Evolutionary conservation across 805 yeast genomes (phyloP), one percentile per base, ranked within the genome.

Genomic region (Maudiozyma bulderi): DNA sequence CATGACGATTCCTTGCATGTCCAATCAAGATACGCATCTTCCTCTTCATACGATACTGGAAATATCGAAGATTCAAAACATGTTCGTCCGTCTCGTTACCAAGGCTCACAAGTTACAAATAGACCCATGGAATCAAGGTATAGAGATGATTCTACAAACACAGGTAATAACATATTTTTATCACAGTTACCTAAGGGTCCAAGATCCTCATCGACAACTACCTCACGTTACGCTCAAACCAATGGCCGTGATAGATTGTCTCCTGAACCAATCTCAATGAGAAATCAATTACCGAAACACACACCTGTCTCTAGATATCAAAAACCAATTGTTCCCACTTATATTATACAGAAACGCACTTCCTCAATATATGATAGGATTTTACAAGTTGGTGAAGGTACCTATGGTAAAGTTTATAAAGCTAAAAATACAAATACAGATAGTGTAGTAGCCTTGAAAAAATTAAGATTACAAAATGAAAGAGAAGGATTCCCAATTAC

Each of bases 311-410:
- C 38, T n/a, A 35, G 38, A 15, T 35, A 35, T 13, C 13, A 15
- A 35, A 35, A 35, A 14, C 13, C 13, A 35, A 35, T 35, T 35
- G 6, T 6, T 13, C 38, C 38, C 7, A 35, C 38, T 35, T 35
- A 35, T 35, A 35, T 49, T 9, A 49, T 47, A 11, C 57, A 56
- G 35, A 51, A 51, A 35, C 54, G 60, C 30, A 47, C 53, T 3
- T 47, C 55, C 7, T 61, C 67, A 3, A 57, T 70, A 3, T 88
- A 84, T 64, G 82, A 83, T 54, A 72, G 90, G 48, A 78, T 86
- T 1, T 75, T 78, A 40, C 98, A 93, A 62, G 98, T 93, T 5
- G 99, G 99, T n/a, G 98, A 93, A 67, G 99, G 99, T 8, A 93
- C 98, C 0, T 93, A 93, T 65, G 99, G 99, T 15, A 65, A 64